Evolutionary conservation across 495 filamentous ascomycete genomes (phyloP), one percentile per base, ranked within the genome.

Genomic region (Talaromyces thailandensis): DNA sequence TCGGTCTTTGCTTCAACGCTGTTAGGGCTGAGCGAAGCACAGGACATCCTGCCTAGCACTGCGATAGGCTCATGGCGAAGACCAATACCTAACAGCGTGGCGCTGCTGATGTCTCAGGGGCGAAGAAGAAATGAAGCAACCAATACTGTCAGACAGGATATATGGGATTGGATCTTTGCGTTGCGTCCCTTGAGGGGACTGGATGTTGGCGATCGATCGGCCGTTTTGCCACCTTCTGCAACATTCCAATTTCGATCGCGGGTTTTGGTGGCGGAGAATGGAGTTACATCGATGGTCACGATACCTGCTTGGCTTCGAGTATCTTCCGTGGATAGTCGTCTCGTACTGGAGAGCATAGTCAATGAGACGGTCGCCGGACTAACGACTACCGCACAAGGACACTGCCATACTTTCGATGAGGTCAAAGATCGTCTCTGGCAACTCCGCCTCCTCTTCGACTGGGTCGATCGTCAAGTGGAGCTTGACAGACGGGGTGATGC

Each of bases 91-190:
- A 62, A 62, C 18, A 31, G 51, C 16, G 62, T 57, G 12, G 56
- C 62, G 18, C 26, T 63, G 26, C 28, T 63, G 24, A 11, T 58
- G 28, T 58, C 55, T 43, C 61, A 58, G 37, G 56, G 24, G 74
- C 64, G 76, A 76, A 63, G 71, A 74, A 51, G 64, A n/a, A 40
- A 40, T 66, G 11, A 71, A 72, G 52, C 59, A 56, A 14, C 35
- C 66, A 14, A 71, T 71, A 55, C 56, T 53, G 14, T 48, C 71
- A 63, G 72, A 37, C 62, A 74, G 67, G 53, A 73, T 12, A 57
- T 71, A 35, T 86, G 94, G 71, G 87, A 91, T 59, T 96, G 91
- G 91, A 68, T 97, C 3, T 90, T 96, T 69, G 73, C 79, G 9
- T 75, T 93, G 8, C 74, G 78, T 1, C 75, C 84, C 12, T 80